These are phyloP conservation scores for Exophiala lecanii-corni DNA, from an alignment of 2,329 filamentous ascomycete genomes.

Conservation along the genomic window DNA sequence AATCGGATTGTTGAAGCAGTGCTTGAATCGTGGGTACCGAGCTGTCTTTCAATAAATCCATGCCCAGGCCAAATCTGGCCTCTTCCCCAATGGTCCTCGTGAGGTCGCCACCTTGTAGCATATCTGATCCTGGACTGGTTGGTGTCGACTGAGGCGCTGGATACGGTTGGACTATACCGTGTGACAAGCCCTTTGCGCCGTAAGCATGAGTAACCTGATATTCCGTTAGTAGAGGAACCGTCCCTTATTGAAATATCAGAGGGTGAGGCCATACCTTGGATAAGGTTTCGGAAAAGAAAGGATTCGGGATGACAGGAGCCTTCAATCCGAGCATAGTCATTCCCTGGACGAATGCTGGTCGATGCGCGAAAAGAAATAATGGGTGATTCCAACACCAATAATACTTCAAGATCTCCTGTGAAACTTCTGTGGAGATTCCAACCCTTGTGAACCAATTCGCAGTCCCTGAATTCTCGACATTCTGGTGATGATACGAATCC, in stretches of 20 bases:
- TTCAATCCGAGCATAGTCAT: conserved; percentile 23
- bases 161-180: conserved; percentile 25
- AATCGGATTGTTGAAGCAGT: conserved; percentile 29
- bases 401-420: conserved; percentile 27
- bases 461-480: conserved; percentile 24
- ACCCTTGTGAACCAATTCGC: conserved; percentile 24
- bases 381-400: conserved; percentile 32
- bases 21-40: conserved; percentile 31
- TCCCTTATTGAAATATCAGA: conserved; percentile 1
- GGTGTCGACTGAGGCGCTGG: conserved; percentile 12
- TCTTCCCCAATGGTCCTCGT: conserved; percentile 24
- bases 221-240: background rate
- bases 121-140: conserved; percentile 10
- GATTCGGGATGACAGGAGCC: conserved; percentile 19
- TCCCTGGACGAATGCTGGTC: conserved; percentile 29
- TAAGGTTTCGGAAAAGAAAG: conserved; percentile 28
- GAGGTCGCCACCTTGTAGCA: conserved; percentile 18
- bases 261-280: conserved; percentile 16
- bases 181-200: conserved; percentile 24
- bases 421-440: conserved; percentile 27
- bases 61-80: conserved; percentile 27
- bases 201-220: conserved; percentile 24
- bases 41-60: conserved; percentile 28
- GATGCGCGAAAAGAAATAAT: conserved; percentile 29
- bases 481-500: conserved; percentile 22